A percentile compares a stretch with the other conserved stretches of the same genome.
These are phyloP conservation scores for Rhizopogon parksii DNA, from an alignment of 1,284 basidiomycete genomes.

Conservation along the genomic window DNA sequence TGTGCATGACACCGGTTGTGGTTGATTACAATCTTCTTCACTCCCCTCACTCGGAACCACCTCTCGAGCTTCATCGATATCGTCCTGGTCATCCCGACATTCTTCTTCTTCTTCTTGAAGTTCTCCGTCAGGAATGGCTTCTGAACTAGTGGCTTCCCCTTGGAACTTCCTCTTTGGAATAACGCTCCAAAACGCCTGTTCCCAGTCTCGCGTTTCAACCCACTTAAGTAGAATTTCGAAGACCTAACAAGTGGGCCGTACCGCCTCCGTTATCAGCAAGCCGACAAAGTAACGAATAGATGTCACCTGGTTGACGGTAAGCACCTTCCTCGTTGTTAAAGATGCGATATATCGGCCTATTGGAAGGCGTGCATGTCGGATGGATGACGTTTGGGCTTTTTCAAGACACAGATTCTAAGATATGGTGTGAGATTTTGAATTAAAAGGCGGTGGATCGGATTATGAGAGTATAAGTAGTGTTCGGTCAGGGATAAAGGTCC, in stretches of 20 bases:
- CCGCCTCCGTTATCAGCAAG: constrained; percentile 16
- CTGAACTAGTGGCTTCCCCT: constrained; percentile 11
- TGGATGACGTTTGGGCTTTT: constrained; percentile 71
- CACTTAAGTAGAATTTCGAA: constrained; percentile 91
- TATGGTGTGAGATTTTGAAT: constrained; percentile 4
- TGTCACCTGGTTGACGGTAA: constrained; percentile 87
- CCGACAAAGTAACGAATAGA: constrained; percentile 17
- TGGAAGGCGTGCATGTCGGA: constrained; percentile 86
- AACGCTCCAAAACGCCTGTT: constrained; percentile 74
- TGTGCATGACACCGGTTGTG: not conserved
- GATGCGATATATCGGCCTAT: constrained; percentile 83
- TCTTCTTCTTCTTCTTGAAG: not conserved
- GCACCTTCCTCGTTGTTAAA: constrained; percentile 85
- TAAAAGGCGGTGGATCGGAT: not conserved
- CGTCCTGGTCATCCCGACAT: not conserved
- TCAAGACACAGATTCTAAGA: constrained; percentile 82
- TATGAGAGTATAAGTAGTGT: too few species aligned
- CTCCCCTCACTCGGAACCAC: not conserved
- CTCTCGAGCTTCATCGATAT: not conserved
- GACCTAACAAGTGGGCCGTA: constrained; percentile 32
- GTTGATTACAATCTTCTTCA: not conserved
- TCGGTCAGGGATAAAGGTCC: not conserved
- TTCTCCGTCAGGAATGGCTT: not conserved
- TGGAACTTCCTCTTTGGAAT: constrained; percentile 86
- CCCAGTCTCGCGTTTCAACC: constrained; percentile 80